Percentiles rank a stretch among this genome's conserved stretches.
These are phyloP conservation scores for Amanita molliuscula DNA, from an alignment of 768 basidiomycete genomes.

Conservation along the genomic window DNA sequence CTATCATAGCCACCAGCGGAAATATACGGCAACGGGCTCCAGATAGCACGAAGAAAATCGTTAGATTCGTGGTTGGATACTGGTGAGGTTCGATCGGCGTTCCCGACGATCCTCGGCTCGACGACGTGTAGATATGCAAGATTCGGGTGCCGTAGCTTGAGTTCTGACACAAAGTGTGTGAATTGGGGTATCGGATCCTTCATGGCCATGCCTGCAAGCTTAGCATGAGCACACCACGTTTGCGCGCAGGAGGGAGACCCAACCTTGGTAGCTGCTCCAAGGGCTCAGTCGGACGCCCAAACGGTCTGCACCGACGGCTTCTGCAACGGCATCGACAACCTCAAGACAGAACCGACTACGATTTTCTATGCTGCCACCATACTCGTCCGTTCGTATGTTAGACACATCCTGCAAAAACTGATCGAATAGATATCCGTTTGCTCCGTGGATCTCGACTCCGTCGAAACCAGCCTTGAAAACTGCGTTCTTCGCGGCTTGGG, in stretches of 20 bases:
- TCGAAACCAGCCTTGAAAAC: slow-evolving; percentile 56
- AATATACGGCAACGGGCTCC: slow-evolving; percentile 30
- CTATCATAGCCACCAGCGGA: slow-evolving; percentile 34
- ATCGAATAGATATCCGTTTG: slow-evolving; percentile 41
- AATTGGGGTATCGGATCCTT: slow-evolving; percentile 45
- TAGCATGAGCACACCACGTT: background rate
- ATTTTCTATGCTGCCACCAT: slow-evolving; percentile 58
- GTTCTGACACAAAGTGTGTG: slow-evolving; percentile 30
- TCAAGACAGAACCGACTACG: slow-evolving; percentile 48
- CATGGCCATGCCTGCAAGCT: slow-evolving; percentile 37
- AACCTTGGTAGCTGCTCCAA: slow-evolving; percentile 35
- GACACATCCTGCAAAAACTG: slow-evolving; percentile 52
- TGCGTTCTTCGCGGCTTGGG: slow-evolving; percentile 44
- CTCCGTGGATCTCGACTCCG: slow-evolving; percentile 41
- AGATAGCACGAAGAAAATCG: slow-evolving; percentile 35
- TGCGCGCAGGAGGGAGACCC: too few species aligned
- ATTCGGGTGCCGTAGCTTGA: slow-evolving; percentile 28
- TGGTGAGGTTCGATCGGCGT: slow-evolving; percentile 5
- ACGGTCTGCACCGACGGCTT: slow-evolving; percentile 43
- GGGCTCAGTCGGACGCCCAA: slow-evolving; percentile 49
- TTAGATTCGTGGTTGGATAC: slow-evolving; percentile 18
- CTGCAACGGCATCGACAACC: slow-evolving; percentile 38
- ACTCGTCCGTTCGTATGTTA: slow-evolving; percentile 53
- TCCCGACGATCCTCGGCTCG: slow-evolving; percentile 24
- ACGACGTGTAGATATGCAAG: slow-evolving; percentile 45